Conservation (phyloP, 805 yeast genomes). For the Isabelozyma heimii region DNA sequence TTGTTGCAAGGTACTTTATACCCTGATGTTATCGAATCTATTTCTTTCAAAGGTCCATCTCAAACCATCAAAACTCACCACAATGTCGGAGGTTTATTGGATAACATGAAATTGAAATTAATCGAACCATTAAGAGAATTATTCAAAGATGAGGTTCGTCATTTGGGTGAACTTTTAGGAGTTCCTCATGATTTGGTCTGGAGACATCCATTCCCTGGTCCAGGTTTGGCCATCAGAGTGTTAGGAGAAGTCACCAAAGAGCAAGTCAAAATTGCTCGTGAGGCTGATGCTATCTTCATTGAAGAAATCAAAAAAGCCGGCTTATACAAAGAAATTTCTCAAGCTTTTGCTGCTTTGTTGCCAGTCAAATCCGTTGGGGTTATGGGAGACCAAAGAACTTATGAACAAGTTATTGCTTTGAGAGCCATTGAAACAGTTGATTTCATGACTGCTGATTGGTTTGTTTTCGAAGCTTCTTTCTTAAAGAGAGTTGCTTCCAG, state of each 20-base stretch:
- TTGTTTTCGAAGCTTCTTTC: constrained; percentile 85
- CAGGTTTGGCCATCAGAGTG: constrained; percentile 98
- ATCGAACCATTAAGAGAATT: constrained; percentile 98
- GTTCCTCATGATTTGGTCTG: constrained; percentile 96
- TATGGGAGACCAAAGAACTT: constrained; percentile 99
- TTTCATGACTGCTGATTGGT: constrained; percentile 99
- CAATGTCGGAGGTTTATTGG: constrained; percentile 97
- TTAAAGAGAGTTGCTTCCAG: constrained; percentile 90
- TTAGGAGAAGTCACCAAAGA: constrained; percentile 92
- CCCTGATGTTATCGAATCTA: constrained; percentile 98
- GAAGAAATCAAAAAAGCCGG: constrained; percentile 95
- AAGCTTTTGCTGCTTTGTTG: constrained; percentile 94
- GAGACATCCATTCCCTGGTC: constrained; percentile 99
- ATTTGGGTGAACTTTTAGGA: constrained; percentile 89
- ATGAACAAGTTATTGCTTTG: constrained; percentile 98
- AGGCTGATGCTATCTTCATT: constrained; percentile 93
- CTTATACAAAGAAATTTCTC: constrained; percentile 86
- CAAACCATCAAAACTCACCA: constrained; percentile 99
- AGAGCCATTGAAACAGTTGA: constrained; percentile 97
- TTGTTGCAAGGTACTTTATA: constrained; percentile 95
- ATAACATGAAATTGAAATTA: constrained; percentile 96
- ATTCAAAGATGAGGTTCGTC: constrained; percentile 98
- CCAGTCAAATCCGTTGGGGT: constrained; percentile 99
- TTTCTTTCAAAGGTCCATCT: constrained; percentile 98
- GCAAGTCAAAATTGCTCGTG: constrained; percentile 95